A percentile compares a stretch with the other conserved stretches of the same genome.
phyloP scores from a whole-genome alignment of 2,329 filamentous ascomycete genomes.

The Colletotrichum trifolii region DNA sequence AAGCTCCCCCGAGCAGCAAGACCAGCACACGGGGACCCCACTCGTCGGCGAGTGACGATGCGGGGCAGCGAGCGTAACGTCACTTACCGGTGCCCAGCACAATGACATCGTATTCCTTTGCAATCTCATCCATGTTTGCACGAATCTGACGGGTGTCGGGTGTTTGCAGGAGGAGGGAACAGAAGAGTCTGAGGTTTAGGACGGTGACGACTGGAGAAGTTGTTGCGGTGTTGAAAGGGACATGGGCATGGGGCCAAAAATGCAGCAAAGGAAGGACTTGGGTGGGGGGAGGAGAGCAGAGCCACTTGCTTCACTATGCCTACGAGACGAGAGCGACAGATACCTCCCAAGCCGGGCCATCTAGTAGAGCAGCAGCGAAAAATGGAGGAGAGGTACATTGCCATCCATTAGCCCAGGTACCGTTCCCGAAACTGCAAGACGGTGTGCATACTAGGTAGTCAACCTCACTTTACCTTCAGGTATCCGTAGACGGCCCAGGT shows the following conservation, averaged over 20 bases:
- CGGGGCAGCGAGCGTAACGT: slow-evolving; percentile 49
- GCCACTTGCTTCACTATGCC: slow-evolving; percentile 21
- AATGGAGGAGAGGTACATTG: too few species aligned
- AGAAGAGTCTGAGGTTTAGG: slow-evolving; percentile 20
- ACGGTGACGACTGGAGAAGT: slow-evolving; percentile 32
- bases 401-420: too few species aligned
- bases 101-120: slow-evolving; percentile 97
- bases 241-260: slow-evolving; percentile 34
- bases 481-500: background rate
- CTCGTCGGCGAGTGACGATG: slow-evolving; percentile 39
- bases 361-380: slow-evolving; percentile 17
- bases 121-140: slow-evolving; percentile 91
- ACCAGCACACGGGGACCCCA: slow-evolving; percentile 31
- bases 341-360: too few species aligned
- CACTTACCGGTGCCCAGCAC: slow-evolving; percentile 92
- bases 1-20: slow-evolving; percentile 40
- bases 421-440: too few species aligned
- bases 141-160: slow-evolving; percentile 25
- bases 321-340: too few species aligned
- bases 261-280: slow-evolving; percentile 30
- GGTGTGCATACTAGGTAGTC: too few species aligned
- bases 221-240: slow-evolving; percentile 34
- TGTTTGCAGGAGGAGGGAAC: slow-evolving; percentile 25
- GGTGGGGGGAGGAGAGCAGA: slow-evolving; percentile 25
- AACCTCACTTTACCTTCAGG: too few species aligned